Evolutionary conservation across 2,329 filamentous ascomycete species (phyloP), one percentile per base, ranked within the genome.

Genomic region (Conoideocrella luteorostrata): DNA sequence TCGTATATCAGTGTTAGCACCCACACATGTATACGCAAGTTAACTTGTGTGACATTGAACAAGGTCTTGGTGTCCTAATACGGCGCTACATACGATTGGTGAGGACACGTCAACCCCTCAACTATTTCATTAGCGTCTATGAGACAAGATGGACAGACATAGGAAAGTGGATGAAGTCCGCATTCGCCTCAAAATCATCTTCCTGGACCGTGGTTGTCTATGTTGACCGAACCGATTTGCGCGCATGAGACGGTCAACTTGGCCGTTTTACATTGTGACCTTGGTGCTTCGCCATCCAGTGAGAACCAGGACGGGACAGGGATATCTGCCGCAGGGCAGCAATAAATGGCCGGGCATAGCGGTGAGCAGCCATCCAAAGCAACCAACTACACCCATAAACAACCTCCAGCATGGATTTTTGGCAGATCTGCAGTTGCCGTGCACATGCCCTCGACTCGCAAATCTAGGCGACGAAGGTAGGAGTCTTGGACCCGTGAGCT

Each of bases 401-500:
- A n/a, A n/a, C n/a, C n/a, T n/a, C n/a, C n/a, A n/a, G n/a, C n/a
- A n/a, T n/a, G n/a, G n/a, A n/a, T n/a, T n/a, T n/a, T n/a, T n/a
- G n/a, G n/a, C 15, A 32, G 21, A n/a, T 15, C 15, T 12, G 5
- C 29, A 5, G 29, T 7, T 32, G 29, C 29, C 5, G 29, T 32
- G 29, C 17, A 32, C n/a, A n/a, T n/a, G n/a, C n/a, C n/a, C n/a
- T n/a, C n/a, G n/a, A n/a, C n/a, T n/a, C n/a, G n/a, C n/a, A n/a
- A n/a, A n/a, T n/a, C n/a, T n/a, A n/a, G n/a, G n/a, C n/a, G n/a
- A n/a, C n/a, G n/a, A n/a, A n/a, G 20, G 37, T 30, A 26, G 26
- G 26, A 28, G 20, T 20, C 23, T 39, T 35, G 43, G 45, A 46
- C 47, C 47, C 49, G 47, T 51, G 49, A 51, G 47, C 45, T 47